Evolutionary conservation across 176 grass and related monocot genomes (phyloP).

Genomic region (Calamus simplicifolius): DNA sequence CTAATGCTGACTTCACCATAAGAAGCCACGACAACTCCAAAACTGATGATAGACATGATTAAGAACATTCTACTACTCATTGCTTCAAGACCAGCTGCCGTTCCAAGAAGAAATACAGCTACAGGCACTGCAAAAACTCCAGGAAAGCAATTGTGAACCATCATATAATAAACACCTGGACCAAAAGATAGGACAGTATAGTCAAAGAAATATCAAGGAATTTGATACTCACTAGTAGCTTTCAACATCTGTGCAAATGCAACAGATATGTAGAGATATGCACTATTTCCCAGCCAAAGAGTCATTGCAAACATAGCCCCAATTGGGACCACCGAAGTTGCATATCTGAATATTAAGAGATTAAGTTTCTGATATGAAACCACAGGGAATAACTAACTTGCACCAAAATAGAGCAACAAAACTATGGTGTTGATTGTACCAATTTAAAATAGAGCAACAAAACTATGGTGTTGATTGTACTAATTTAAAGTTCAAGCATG

Average conservation of each 20-base stretch:
- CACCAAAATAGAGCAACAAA: neutral
- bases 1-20: conserved; percentile 86
- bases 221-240: conserved; percentile 72
- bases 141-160: neutral
- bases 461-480: too few species aligned
- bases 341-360: conserved; percentile 61
- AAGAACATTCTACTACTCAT: conserved; percentile 80
- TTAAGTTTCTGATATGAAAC: neutral
- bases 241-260: conserved; percentile 99
- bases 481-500: too few species aligned
- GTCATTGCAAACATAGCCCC: conserved; percentile 99
- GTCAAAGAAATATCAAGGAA: neutral
- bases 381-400: neutral
- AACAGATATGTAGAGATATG: conserved; percentile 98
- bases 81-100: conserved; percentile 84
- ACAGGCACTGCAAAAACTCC: conserved; percentile 76
- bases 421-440: too few species aligned
- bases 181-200: conserved; percentile 1
- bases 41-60: conserved; percentile 90
- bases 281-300: conserved; percentile 95
- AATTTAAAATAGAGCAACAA: too few species aligned
- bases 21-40: conserved; percentile 92
- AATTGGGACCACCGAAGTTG: conserved; percentile 91
- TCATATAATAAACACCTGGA: neutral
- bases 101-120: conserved; percentile 88